Percentiles rank a stretch among this genome's conserved stretches.
These are phyloP conservation scores for Vitis riparia DNA, from an alignment of 164 flowering plant species.

Conservation along the genomic window DNA sequence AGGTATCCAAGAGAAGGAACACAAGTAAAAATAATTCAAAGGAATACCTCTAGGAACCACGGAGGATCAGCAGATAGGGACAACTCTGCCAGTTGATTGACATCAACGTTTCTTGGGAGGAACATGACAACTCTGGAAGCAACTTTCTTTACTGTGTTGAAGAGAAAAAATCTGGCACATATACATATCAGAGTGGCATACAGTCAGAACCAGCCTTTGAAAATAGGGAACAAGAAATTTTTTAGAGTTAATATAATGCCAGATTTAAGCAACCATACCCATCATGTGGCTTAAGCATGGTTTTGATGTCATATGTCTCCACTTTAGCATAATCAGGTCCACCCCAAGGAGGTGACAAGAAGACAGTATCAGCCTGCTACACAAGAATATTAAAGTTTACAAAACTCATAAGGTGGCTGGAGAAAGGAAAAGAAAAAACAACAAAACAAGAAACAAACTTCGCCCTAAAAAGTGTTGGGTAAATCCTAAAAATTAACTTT, in stretches of 20 bases:
- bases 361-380: constrained; percentile 78
- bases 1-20: background rate
- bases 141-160: constrained; percentile 52
- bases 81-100: constrained; percentile 84
- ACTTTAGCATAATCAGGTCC: constrained; percentile 85
- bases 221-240: background rate
- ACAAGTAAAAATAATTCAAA: background rate
- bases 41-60: constrained; percentile 79
- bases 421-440: background rate
- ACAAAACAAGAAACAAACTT: too few relatives aligned
- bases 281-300: constrained; percentile 83
- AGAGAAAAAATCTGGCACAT: constrained; percentile 56
- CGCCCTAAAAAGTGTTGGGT: too few relatives aligned
- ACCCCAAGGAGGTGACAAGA: constrained; percentile 99
- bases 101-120: constrained; percentile 86
- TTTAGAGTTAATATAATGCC: too few relatives aligned
- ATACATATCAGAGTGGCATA: constrained; percentile 5
- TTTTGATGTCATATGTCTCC: constrained; percentile 56
- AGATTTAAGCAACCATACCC: constrained; percentile 43
- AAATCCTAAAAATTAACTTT: too few relatives aligned
- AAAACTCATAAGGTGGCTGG: too few relatives aligned
- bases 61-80: constrained; percentile 59
- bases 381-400: background rate
- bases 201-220: background rate
- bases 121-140: constrained; percentile 82